Evolutionary conservation across 306 rosid genomes (phyloP), one percentile per base, ranked within the genome.

Genomic region (Quercus bicolor): DNA sequence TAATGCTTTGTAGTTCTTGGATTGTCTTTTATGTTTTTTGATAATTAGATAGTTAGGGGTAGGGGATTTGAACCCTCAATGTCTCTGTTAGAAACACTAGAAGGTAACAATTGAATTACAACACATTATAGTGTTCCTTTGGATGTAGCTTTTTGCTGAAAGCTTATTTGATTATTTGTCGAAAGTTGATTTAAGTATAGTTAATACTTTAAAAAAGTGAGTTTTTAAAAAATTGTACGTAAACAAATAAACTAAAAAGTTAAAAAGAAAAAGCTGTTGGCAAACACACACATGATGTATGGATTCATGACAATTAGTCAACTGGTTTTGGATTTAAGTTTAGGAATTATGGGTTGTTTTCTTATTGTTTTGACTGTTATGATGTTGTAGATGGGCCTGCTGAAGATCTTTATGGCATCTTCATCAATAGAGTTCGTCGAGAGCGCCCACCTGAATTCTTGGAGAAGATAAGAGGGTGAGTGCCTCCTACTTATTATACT

Each of bases 381-480:
- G 73, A 55, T 37, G 84, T 57, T 78, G 75, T 86, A 94, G 98
- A 94, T 89, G 98, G 97, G 37, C 98, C 97, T 1, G 98, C 98
- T 33, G 98, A 94, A 84, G 97, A 94, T 84, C 77, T 94, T 19
- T 94, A 89, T 79, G 98, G 98, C 64, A 87, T 94, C 77, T 94
- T 94, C 85, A 94, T 94, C 73, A 89, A 91, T 82, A 90, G 93
- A 74, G 95, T 94, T 86, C 97, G 97, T 33, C 87, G 91, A 65
- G 97, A 90, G 91, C 97, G 97, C 40, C 93, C 97, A 6, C 97
- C 97, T 24, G 97, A 92, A 61, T 73, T 87, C 21, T 82, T 86
- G 87, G 97, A 90, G 69, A 88, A 80, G 82, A 78, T 94, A 83
- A 88, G 93, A 89, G 98, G 97, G 98, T 92, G 80, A 94, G 98